phyloP scores from a whole-genome alignment of 2,329 filamentous ascomycete genomes.

The Rhynchosporium secalis region DNA sequence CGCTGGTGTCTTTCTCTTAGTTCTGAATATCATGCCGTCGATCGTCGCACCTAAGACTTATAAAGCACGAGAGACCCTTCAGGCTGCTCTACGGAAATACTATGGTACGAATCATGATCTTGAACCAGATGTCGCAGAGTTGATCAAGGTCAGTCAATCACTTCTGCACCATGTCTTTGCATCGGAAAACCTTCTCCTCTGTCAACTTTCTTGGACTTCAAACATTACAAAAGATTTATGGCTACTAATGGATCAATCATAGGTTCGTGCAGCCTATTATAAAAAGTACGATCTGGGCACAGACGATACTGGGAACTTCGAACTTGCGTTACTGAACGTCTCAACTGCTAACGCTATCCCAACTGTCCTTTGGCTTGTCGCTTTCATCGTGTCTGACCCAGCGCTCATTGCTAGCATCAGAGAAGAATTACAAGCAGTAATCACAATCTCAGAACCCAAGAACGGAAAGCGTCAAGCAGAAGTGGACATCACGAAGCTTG shows the following conservation, averaged over 20 bases:
- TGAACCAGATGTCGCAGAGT: conserved; percentile 34
- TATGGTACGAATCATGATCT: conserved; percentile 37
- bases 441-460: conserved; percentile 4
- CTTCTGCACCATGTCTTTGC: not conserved
- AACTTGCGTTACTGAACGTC: conserved; percentile 38
- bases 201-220: not conserved
- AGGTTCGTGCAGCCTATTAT: conserved; percentile 34
- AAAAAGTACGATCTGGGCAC: conserved; percentile 35
- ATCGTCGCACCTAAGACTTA: conserved; percentile 39
- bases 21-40: conserved; percentile 37
- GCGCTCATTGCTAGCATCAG: conserved; percentile 36
- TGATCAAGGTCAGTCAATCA: conserved; percentile 15
- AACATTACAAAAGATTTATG: not conserved
- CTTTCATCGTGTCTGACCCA: conserved; percentile 37
- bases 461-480: conserved; percentile 24
- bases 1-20: conserved; percentile 30
- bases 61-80: conserved; percentile 41
- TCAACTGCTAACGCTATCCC: conserved; percentile 43
- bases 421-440: conserved; percentile 37
- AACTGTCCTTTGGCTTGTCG: conserved; percentile 43
- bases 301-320: conserved; percentile 37
- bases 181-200: not conserved
- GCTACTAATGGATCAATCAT: not conserved
- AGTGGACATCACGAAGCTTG: conserved; percentile 44
- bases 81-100: conserved; percentile 41